These are phyloP conservation scores for Coelastrella sp. DNA, from an alignment of 139 green algal species.

Conservation along the genomic window DNA sequence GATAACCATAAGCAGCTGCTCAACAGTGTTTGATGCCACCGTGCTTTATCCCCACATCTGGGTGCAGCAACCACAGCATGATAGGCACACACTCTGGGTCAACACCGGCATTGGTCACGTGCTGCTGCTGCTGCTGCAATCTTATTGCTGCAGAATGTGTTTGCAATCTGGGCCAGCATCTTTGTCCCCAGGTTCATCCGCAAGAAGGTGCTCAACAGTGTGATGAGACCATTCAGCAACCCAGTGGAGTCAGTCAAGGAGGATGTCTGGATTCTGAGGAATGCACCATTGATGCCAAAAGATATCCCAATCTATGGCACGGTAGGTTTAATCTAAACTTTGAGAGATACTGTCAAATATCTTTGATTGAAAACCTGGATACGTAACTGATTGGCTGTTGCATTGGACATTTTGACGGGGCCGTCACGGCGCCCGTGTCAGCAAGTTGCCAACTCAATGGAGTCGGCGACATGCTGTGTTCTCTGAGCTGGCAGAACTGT, in stretches of 20 bases:
- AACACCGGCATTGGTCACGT: no score
- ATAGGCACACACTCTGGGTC: no score
- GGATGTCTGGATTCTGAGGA: slow-evolving; percentile 40
- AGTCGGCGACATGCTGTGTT: neutral
- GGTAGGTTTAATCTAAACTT: neutral
- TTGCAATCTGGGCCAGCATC: no score
- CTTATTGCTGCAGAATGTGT: no score
- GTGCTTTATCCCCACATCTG: no score
- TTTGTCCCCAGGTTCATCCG: neutral
- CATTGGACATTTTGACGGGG: neutral
- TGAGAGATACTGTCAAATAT: neutral
- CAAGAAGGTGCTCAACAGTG: slow-evolving; percentile 7
- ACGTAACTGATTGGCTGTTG: neutral
- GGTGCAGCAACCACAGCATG: no score
- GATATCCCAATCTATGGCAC: slow-evolving; percentile 45
- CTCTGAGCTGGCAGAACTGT: no score
- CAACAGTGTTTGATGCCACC: no score
- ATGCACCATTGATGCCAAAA: slow-evolving; percentile 37
- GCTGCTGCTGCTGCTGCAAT: no score
- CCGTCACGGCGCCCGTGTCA: neutral
- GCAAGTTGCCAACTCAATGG: neutral
- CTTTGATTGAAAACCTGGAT: neutral
- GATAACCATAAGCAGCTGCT: no score
- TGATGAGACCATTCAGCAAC: slow-evolving; percentile 34
- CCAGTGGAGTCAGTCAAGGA: slow-evolving; percentile 15